Conservation (phyloP, 2,329 filamentous ascomycete species). For the Fusarium pseudoanthophilum region DNA sequence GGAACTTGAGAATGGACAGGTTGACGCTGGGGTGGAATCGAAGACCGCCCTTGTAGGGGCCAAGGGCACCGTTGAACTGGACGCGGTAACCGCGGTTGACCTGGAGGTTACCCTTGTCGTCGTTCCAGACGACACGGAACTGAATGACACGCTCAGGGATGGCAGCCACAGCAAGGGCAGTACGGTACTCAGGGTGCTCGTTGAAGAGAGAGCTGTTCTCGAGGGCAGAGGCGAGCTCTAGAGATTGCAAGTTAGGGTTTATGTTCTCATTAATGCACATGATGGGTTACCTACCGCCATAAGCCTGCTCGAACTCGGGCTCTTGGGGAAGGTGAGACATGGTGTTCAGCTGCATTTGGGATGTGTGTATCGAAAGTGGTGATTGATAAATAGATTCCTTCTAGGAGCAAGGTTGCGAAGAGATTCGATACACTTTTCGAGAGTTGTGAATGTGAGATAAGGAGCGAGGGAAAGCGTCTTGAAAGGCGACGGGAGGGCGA, state of each 20-base stretch:
- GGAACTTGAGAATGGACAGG: conserved; percentile 88
- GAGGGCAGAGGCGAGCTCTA: conserved; percentile 94
- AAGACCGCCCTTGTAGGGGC: conserved; percentile 97
- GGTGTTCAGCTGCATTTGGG: conserved; percentile 46
- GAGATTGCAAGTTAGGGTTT: conserved; percentile 13
- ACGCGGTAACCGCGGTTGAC: conserved; percentile 97
- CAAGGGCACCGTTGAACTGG: conserved; percentile 97
- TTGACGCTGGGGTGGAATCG: conserved; percentile 93
- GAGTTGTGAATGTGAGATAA: conserved; percentile 7
- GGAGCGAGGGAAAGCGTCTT: background rate
- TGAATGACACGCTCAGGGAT: conserved; percentile 96
- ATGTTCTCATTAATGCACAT: background rate
- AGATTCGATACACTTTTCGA: conserved; percentile 10
- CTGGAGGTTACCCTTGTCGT: conserved; percentile 88
- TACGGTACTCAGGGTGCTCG: conserved; percentile 94
- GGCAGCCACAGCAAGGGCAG: conserved; percentile 85
- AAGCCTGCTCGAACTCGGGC: conserved; percentile 99
- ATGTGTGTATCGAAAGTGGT: conserved; percentile 20
- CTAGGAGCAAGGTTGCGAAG: conserved; percentile 6
- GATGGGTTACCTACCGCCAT: conserved; percentile 75
- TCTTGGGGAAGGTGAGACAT: conserved; percentile 89
- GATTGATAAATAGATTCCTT: background rate
- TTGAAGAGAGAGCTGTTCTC: conserved; percentile 93
- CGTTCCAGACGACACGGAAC: conserved; percentile 97
- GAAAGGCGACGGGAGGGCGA: conserved; percentile 24